Percentiles rank a stretch among this genome's conserved stretches.
Evolutionary conservation across 1,284 basidiomycete species (phyloP).

Genomic region (Trichosporon faecale): DNA sequence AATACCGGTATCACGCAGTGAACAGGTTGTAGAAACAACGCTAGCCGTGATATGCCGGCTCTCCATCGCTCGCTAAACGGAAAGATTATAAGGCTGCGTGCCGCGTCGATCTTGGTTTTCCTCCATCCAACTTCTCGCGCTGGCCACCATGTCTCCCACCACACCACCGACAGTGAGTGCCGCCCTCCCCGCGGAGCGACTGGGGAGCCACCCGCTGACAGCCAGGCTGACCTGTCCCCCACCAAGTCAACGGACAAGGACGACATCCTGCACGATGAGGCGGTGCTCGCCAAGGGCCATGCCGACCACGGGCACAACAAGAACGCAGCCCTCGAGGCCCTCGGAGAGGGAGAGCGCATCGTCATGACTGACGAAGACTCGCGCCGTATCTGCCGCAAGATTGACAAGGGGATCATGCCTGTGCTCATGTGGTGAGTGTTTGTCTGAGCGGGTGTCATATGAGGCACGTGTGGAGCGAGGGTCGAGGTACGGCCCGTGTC

Average conservation of each 20-base stretch:
- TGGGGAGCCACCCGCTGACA: slow-evolving; percentile 9
- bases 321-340: slow-evolving; percentile 59
- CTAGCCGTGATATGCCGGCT: slow-evolving; percentile 1
- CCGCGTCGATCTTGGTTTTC: background rate
- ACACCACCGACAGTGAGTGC: background rate
- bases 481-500: background rate
- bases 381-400: slow-evolving; percentile 30
- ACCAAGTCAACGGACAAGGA: slow-evolving; percentile 50
- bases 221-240: slow-evolving; percentile 8
- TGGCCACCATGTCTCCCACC: background rate
- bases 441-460: background rate
- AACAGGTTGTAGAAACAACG: background rate
- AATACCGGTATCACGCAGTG: background rate
- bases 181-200: background rate
- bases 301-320: slow-evolving; percentile 50
- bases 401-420: slow-evolving; percentile 36
- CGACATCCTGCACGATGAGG: slow-evolving; percentile 65
- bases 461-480: too few relatives aligned
- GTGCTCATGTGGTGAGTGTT: slow-evolving; percentile 34
- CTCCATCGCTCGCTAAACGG: background rate
- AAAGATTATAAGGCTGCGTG: background rate
- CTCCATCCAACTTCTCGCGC: background rate
- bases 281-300: slow-evolving; percentile 57
- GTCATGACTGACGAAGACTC: slow-evolving; percentile 35
- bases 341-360: slow-evolving; percentile 43